Percentiles rank a stretch among this genome's conserved stretches.
Conservation (phyloP, 192 early-diverging fungal genomes). For the Chytriomyces hyalinus region DNA sequence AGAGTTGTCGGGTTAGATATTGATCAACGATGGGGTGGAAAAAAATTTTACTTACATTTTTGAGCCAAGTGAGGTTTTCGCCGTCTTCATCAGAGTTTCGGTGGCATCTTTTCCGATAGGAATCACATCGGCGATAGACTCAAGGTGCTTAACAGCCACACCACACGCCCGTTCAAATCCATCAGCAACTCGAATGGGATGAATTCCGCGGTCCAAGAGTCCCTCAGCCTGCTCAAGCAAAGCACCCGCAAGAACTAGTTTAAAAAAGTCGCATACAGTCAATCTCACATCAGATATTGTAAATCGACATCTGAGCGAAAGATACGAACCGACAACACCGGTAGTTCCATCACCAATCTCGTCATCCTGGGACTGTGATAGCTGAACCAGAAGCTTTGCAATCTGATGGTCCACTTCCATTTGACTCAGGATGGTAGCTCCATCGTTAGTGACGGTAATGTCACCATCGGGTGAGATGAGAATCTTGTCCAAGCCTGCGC, state of each 20-base stretch:
- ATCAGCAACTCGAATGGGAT: constrained; percentile 98
- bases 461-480: constrained; percentile 99
- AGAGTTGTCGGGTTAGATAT: neutral
- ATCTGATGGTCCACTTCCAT: constrained; percentile 99
- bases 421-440: constrained; percentile 95
- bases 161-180: constrained; percentile 97
- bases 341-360: constrained; percentile 99
- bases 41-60: constrained; percentile 80
- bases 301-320: neutral
- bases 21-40: neutral
- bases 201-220: constrained; percentile 94
- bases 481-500: constrained; percentile 95
- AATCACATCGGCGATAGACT: constrained; percentile 90
- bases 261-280: neutral
- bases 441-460: constrained; percentile 99
- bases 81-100: constrained; percentile 87
- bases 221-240: constrained; percentile 96
- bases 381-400: constrained; percentile 95
- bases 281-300: neutral
- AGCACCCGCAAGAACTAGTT: constrained; percentile 92
- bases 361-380: constrained; percentile 98
- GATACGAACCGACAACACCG: constrained; percentile 88
- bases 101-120: constrained; percentile 82
- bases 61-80: constrained; percentile 95
- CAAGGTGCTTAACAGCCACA: constrained; percentile 89